Evolutionary conservation across 1,139 yeast genomes (phyloP).

Genomic region (Meyerozyma athensensis): DNA sequence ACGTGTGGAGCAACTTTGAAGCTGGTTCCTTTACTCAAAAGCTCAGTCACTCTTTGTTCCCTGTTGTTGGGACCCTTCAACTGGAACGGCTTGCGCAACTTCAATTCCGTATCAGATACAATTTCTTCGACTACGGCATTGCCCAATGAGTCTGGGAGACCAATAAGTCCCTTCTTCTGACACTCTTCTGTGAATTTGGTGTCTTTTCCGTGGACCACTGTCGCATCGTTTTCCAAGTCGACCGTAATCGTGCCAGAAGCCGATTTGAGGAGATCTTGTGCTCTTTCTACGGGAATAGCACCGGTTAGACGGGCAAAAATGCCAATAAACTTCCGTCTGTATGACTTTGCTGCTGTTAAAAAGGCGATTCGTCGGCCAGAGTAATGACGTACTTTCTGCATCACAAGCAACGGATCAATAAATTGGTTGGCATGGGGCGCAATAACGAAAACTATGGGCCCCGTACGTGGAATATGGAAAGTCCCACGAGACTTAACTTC

Average conservation of each 20-base stretch:
- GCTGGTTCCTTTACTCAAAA: constrained; percentile 43
- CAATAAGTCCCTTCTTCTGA: constrained; percentile 51
- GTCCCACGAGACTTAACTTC: constrained; percentile 39
- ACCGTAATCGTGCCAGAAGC: constrained; percentile 45
- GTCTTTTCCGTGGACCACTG: constrained; percentile 39
- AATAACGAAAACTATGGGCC: constrained; percentile 41
- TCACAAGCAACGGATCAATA: constrained; percentile 39
- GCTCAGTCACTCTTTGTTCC: constrained; percentile 27
- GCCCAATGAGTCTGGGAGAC: constrained; percentile 57
- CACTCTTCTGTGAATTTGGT: constrained; percentile 47
- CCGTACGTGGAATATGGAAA: constrained; percentile 35
- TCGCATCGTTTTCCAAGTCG: constrained; percentile 30
- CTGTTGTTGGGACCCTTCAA: constrained; percentile 15
- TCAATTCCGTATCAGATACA: constrained; percentile 48
- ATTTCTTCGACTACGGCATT: constrained; percentile 51
- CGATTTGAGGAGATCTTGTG: constrained; percentile 55
- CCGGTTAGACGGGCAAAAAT: constrained; percentile 51
- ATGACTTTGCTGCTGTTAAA: constrained; percentile 78
- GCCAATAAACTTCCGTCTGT: constrained; percentile 58
- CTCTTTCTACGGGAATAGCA: constrained; percentile 70
- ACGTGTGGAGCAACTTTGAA: constrained; percentile 61
- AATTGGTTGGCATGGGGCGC: constrained; percentile 48
- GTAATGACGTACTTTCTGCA: constrained; percentile 24
- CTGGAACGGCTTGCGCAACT: constrained; percentile 46
- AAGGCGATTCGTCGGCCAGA: constrained; percentile 44